Evolutionary conservation across 805 yeast species (phyloP), one percentile per base, ranked within the genome.

Genomic region (Lachancea meyersii): DNA sequence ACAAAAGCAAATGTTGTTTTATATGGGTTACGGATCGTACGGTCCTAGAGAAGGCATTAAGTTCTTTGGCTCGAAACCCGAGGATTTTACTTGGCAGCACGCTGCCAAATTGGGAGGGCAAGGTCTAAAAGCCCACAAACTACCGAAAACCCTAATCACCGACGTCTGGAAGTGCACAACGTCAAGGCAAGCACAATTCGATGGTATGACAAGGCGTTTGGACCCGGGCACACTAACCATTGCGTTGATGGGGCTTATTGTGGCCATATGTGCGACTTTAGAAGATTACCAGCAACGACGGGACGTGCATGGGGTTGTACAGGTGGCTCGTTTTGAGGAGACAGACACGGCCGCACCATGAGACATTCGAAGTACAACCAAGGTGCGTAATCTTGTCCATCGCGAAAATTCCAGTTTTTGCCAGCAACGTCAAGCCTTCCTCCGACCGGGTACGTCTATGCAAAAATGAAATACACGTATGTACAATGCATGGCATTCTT

Each of bases 21-120:
- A 72, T 63, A 70, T 80, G 23, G 71, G 80, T 0, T 84, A 79
- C 60, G 89, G 89, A 2, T 69, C 80, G 37, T 76, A 83, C 72
- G 93, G 88, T 0, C 80, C 78, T 1, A 69, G 94, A 48, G 79
- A 75, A 37, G 74, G 75, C 17, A 72, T 81, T 43, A 61, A 69
- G 68, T 48, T 69, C 76, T 67, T 68, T 65, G 44, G 58, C 68
- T n/a, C 48, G 52, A 58, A 69, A 6, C 88, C 86, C 1, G 72
- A 70, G 37, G 87, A 82, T 57, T 64, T 81, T 43, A 83, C 86
- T 1, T 80, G 80, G 54, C 56, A 58, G 20, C 38, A 66, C 3
- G 77, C 80, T 21, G 44, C 72, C 71, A 47, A 68, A 72, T 44
- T 76, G 76, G 16, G 16, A 18, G n/a, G 2, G 4, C 35, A 34